Percentiles rank a stretch among this genome's conserved stretches.
Evolutionary conservation across 805 yeast species (phyloP).

Genomic region (Wickerhamiella australiensis): DNA sequence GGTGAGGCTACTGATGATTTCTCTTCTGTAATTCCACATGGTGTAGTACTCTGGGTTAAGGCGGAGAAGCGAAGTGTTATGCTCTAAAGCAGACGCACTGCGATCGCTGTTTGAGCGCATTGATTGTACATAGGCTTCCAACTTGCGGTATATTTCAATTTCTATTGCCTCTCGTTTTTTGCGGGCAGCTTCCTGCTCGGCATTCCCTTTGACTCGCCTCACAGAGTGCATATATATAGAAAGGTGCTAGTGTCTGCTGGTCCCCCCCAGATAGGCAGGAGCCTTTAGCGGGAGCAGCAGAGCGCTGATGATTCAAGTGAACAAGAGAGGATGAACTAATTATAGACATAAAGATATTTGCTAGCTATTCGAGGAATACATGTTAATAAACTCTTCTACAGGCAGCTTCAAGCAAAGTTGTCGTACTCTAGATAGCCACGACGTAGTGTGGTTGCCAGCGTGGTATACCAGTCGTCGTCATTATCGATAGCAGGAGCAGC

Average conservation of each 20-base stretch:
- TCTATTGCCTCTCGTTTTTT: conserved; percentile 46
- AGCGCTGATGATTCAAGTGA: no score
- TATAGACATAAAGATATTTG: background rate
- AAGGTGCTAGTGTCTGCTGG: background rate
- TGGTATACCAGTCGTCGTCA: conserved; percentile 11
- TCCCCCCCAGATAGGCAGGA: background rate
- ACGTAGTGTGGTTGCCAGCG: background rate
- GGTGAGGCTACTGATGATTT: conserved; percentile 35
- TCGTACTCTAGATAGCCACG: background rate
- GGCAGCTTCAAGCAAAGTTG: background rate
- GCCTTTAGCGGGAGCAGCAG: background rate
- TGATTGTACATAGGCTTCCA: conserved; percentile 32
- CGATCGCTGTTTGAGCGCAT: conserved; percentile 6
- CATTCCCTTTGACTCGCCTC: conserved; percentile 38
- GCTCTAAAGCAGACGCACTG: conserved; percentile 32
- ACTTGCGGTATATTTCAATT: conserved; percentile 41
- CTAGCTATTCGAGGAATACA: no score
- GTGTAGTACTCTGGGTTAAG: conserved; percentile 82
- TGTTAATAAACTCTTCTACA: no score
- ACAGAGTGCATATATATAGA: conserved; percentile 49
- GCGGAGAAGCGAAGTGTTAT: conserved; percentile 46
- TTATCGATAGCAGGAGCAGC: background rate
- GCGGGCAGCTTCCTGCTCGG: conserved; percentile 44
- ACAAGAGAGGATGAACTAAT: no score
- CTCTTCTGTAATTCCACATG: conserved; percentile 80